phyloP scores from a whole-genome alignment of 2,329 filamentous ascomycete species.

The Aureobasidium subglaciale region DNA sequence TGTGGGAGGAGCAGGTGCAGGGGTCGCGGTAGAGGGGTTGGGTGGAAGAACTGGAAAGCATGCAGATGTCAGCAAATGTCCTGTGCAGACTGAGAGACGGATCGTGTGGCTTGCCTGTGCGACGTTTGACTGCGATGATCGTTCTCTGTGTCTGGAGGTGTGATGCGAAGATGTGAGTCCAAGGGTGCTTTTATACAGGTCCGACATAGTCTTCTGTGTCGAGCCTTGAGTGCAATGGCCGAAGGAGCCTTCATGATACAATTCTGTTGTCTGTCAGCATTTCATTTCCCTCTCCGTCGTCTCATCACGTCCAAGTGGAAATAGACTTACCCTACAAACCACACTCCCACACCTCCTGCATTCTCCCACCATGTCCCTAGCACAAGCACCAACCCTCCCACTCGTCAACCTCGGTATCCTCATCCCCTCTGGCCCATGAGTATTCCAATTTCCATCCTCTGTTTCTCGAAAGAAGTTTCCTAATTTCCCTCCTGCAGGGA shows the following conservation, averaged over 20 bases:
- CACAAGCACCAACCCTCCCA: slow-evolving; percentile 71
- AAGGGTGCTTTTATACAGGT: slow-evolving; percentile 69
- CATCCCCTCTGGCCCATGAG: slow-evolving; percentile 22
- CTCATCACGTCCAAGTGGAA: not conserved
- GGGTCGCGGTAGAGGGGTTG: slow-evolving; percentile 34
- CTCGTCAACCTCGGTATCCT: slow-evolving; percentile 40
- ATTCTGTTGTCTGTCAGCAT: slow-evolving; percentile 53
- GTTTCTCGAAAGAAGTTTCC: slow-evolving; percentile 28
- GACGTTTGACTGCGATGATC: not conserved
- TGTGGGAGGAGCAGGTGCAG: slow-evolving; percentile 54
- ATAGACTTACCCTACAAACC: slow-evolving; percentile 64
- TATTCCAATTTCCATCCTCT: slow-evolving; percentile 19
- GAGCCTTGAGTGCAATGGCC: slow-evolving; percentile 57
- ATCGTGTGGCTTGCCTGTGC: not conserved
- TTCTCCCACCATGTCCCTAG: slow-evolving; percentile 76
- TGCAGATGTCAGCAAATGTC: not conserved
- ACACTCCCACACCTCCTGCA: slow-evolving; percentile 71
- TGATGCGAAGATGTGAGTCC: slow-evolving; percentile 23
- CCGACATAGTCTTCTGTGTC: slow-evolving; percentile 74
- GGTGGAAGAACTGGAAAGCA: not conserved
- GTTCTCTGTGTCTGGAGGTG: not conserved
- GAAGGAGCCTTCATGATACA: slow-evolving; percentile 80
- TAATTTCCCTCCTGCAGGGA: slow-evolving; percentile 47
- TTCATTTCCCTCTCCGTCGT: not conserved
- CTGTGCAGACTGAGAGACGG: not conserved